Base-by-base conservation (phyloP, 495 filamentous ascomycete genomes). In the Hyaloscypha finlandica region DNA sequence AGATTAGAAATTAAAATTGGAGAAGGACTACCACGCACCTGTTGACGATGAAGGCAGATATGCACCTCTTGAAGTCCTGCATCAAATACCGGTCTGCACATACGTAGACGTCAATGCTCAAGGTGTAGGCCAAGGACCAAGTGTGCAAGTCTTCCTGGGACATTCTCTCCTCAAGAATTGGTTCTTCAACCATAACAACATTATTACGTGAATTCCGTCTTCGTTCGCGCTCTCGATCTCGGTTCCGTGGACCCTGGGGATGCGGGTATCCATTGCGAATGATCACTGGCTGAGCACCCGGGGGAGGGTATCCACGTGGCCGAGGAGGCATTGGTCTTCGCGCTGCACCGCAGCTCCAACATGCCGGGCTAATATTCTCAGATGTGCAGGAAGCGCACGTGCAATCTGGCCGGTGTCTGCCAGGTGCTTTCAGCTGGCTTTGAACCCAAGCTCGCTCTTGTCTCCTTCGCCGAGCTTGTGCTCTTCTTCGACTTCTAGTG, bases 81-180 rank as follows among this genome's bases (percentile, higher is more conserved):
- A 81, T 74, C 48, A 80, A 70, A 65, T 77, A 81, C 37, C 79
- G 76, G 67, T 80, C 76, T 25, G 80, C 80, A 31, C 78, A 74
- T 61, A 83, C 78, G 72, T 83, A 81, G 0, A 81, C 79, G 55
- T 79, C 78, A 16, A 83, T 59, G 66, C 77, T 75, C 35, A 81
- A 77, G 62, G 77, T 73, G 68, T 80, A 83, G 0, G 78, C 68
- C n/a, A 81, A 67, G 5, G 78, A 74, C 80, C 80, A 83, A 6
- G 80, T 80, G 12, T 71, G 77, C 32, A 81, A 61, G 69, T 83
- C 79, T 64, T 79, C 77, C 22, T 73, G 70, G 4, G 72, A 63
- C 70, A 82, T 79, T 60, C 78, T 75, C 19, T 73, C 69, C 42
- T 65, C 68, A 8, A n/a, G 14, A 8, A 59, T 61, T 19, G 42